Evolutionary conservation across 2,329 filamentous ascomycete genomes (phyloP), one percentile per base, ranked within the genome.

Genomic region (Chrysoporthe cubensis): DNA sequence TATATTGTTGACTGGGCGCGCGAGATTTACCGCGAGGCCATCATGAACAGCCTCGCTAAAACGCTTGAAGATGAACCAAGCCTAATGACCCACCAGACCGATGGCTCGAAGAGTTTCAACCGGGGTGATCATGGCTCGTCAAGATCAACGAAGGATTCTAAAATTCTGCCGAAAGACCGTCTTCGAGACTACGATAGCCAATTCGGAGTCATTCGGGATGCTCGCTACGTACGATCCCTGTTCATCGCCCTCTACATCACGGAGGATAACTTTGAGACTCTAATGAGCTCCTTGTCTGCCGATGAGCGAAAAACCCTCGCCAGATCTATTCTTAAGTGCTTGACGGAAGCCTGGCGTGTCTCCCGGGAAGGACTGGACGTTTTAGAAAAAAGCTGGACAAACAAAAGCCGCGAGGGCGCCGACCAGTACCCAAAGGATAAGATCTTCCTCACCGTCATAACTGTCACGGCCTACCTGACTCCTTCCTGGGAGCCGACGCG

Each of bases 1-100:
- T 60, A 60, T 40, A 60, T 60, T n/a, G 16, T 60, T 43, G 57
- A 60, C 40, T 60, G 57, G 57, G 57, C 26, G 57, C 57, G 57
- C 34, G 57, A 60, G n/a, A 60, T 60, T 16, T 60, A 60, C 57
- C 57, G 57, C 34, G 40, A 40, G n/a, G 2, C 26, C 57, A 34
- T 60, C 3, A 13, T 60, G n/a, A 32, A 60, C 57, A 40, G 57
- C 40, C 57, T 60, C 40, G 14, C 40, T n/a, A 16, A 43, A 43
- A 34, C 18, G 11, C 40, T 43, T 40, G 57, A 60, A 44, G 43
- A 44, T 44, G 43, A 44, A 14, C 43, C 11, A 11, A 44, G 16
- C 2, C 43, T 14, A 14, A 44, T 44, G 11, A 2, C 9, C 43
- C 11, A 13, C 2, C 11, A 14, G 43, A 14, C 43, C 9, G 13